Evolutionary conservation across 257 asterid species (phyloP).

Genomic region (Cynanchum wilfordii): DNA sequence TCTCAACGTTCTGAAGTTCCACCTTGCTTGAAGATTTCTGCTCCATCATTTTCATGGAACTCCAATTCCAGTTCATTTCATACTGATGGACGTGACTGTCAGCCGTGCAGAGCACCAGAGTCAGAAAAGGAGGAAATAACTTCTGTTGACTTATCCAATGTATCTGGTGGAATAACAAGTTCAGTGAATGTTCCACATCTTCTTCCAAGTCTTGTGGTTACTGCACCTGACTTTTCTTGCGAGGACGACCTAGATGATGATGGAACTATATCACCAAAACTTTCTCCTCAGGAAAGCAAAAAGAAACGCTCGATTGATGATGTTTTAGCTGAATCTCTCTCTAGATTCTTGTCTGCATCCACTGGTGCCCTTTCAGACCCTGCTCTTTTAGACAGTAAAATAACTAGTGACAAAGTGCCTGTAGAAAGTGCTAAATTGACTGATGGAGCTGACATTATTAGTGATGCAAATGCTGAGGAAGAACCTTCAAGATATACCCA

Average conservation of each 20-base stretch:
- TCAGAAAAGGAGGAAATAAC: constrained; percentile 39
- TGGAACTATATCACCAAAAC: constrained; percentile 25
- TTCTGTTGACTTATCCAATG: constrained; percentile 27
- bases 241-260: constrained; percentile 50
- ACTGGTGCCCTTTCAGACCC: constrained; percentile 10
- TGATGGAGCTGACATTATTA: constrained; percentile 20
- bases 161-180: constrained; percentile 25
- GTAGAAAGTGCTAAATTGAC: constrained; percentile 25
- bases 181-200: constrained; percentile 20
- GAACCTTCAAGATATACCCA: constrained; percentile 38
- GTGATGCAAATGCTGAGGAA: constrained; percentile 25
- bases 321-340: constrained; percentile 84
- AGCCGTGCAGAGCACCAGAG: constrained; percentile 34
- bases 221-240: constrained; percentile 70
- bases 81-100: constrained; percentile 36
- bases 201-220: constrained; percentile 53
- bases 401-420: constrained; percentile 21
- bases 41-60: constrained; percentile 72
- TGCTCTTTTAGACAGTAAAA: constrained; percentile 2
- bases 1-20: constrained; percentile 39
- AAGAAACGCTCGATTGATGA: constrained; percentile 56
- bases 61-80: constrained; percentile 54
- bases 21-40: constrained; percentile 49
- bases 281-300: constrained; percentile 31
- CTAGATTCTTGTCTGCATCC: constrained; percentile 50